These are phyloP conservation scores for Xanthoconium purpureum DNA, from an alignment of 768 basidiomycete species.

Conservation along the genomic window DNA sequence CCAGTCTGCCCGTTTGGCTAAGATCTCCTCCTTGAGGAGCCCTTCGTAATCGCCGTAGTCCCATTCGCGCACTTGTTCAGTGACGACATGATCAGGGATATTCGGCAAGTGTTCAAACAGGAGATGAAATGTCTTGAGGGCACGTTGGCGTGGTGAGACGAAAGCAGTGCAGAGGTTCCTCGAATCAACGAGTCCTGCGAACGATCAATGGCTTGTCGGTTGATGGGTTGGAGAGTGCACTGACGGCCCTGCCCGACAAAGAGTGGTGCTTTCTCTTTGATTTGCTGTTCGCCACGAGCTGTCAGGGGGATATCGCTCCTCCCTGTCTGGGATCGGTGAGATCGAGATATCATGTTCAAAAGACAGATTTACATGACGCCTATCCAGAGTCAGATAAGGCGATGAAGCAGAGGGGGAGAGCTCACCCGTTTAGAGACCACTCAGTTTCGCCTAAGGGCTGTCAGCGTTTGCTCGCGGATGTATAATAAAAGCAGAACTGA, in stretches of 20 bases:
- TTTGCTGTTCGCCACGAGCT: slow-evolving; percentile 63
- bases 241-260: slow-evolving; percentile 78
- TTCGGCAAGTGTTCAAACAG: slow-evolving; percentile 54
- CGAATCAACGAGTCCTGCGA: slow-evolving; percentile 72
- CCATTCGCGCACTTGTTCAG: slow-evolving; percentile 79
- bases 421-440: slow-evolving; percentile 85
- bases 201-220: background rate
- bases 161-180: slow-evolving; percentile 69
- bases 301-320: slow-evolving; percentile 87
- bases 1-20: slow-evolving; percentile 60
- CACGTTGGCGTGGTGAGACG: slow-evolving; percentile 85
- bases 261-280: slow-evolving; percentile 57
- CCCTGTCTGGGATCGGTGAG: slow-evolving; percentile 61
- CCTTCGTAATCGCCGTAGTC: slow-evolving; percentile 94
- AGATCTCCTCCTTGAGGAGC: slow-evolving; percentile 73
- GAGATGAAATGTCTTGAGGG: slow-evolving; percentile 82
- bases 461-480: slow-evolving; percentile 2
- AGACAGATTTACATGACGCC: slow-evolving; percentile 55
- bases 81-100: slow-evolving; percentile 51
- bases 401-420: background rate
- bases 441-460: slow-evolving; percentile 75
- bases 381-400: slow-evolving; percentile 23
- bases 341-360: background rate
- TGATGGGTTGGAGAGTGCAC: slow-evolving; percentile 28
- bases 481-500: slow-evolving; percentile 22